phyloP scores from a whole-genome alignment of 2,329 filamentous ascomycete species.

The Claviceps monticola region DNA sequence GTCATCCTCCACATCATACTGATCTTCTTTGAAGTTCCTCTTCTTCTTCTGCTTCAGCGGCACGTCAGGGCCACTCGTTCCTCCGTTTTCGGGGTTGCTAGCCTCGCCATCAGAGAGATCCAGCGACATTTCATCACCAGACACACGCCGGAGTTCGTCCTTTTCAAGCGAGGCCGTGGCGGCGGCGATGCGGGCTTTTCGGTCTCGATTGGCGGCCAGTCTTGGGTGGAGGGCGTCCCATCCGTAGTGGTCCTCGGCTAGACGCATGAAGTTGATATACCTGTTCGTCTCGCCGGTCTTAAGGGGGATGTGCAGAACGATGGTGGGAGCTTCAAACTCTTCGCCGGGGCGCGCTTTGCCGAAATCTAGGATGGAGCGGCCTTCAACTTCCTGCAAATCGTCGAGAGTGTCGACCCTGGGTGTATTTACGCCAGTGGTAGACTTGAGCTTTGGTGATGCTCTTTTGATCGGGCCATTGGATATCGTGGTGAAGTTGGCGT shows the following conservation, averaged over 20 bases:
- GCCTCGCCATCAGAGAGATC: constrained; percentile 63
- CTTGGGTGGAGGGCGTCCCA: constrained; percentile 89
- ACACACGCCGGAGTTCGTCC: constrained; percentile 53
- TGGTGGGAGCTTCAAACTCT: constrained; percentile 53
- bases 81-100: constrained; percentile 77
- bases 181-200: constrained; percentile 75
- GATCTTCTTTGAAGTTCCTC: constrained; percentile 66
- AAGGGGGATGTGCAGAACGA: constrained; percentile 71
- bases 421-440: constrained; percentile 25
- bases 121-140: constrained; percentile 71
- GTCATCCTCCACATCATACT: constrained; percentile 71
- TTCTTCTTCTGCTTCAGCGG: constrained; percentile 61
- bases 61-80: constrained; percentile 45
- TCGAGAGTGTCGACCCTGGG: constrained; percentile 37
- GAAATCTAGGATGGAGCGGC: constrained; percentile 47
- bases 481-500: constrained; percentile 28
- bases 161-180: constrained; percentile 77
- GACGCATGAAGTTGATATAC: constrained; percentile 86
- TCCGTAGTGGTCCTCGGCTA: constrained; percentile 88
- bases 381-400: constrained; percentile 29
- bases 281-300: constrained; percentile 66
- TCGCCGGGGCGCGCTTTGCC: constrained; percentile 45
- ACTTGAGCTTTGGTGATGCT: constrained; percentile 33
- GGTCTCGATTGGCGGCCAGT: constrained; percentile 74
- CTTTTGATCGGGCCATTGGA: constrained; percentile 30